phyloP scores from a whole-genome alignment of 176 grass and related monocot species.

The Elaeis guineensis region DNA sequence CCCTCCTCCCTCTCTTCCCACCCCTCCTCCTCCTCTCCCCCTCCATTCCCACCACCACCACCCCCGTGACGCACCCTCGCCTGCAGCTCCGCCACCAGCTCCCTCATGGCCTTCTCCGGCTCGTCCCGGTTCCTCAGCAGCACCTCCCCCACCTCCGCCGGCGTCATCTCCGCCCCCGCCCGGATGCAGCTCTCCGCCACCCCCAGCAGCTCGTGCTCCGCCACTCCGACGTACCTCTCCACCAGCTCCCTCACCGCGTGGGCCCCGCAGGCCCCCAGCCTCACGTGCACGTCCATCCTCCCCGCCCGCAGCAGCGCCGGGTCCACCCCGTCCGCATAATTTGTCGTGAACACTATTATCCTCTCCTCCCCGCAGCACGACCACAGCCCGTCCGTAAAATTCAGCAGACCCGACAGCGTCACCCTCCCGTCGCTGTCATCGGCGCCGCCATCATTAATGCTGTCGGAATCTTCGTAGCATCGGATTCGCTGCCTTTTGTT shows the following conservation, averaged over 20 bases:
- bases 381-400: slow-evolving; percentile 97
- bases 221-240: slow-evolving; percentile 43
- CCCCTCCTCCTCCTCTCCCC: slow-evolving; percentile 49
- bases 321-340: slow-evolving; percentile 86
- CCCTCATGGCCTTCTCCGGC: slow-evolving; percentile 53
- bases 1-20: slow-evolving; percentile 34
- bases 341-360: slow-evolving; percentile 91
- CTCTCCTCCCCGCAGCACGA: slow-evolving; percentile 97
- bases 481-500: slow-evolving; percentile 36
- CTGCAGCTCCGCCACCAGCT: slow-evolving; percentile 59
- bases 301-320: slow-evolving; percentile 74
- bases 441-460: slow-evolving; percentile 23
- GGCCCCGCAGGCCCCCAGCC: slow-evolving; percentile 52
- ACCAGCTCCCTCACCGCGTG: slow-evolving; percentile 71
- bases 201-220: slow-evolving; percentile 45
- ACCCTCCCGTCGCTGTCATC: slow-evolving; percentile 37
- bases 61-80: slow-evolving; percentile 14
- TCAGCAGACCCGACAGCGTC: slow-evolving; percentile 81
- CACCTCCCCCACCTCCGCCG: slow-evolving; percentile 83
- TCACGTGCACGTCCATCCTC: slow-evolving; percentile 94
- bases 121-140: slow-evolving; percentile 75
- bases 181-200: slow-evolving; percentile 39
- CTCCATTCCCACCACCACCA: slow-evolving; percentile 9
- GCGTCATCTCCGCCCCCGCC: slow-evolving; percentile 77
- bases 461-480: slow-evolving; percentile 43